Evolutionary conservation across 163 green algal genomes (phyloP), one percentile per base, ranked within the genome.

Genomic region (Prototheca wickerhamii): DNA sequence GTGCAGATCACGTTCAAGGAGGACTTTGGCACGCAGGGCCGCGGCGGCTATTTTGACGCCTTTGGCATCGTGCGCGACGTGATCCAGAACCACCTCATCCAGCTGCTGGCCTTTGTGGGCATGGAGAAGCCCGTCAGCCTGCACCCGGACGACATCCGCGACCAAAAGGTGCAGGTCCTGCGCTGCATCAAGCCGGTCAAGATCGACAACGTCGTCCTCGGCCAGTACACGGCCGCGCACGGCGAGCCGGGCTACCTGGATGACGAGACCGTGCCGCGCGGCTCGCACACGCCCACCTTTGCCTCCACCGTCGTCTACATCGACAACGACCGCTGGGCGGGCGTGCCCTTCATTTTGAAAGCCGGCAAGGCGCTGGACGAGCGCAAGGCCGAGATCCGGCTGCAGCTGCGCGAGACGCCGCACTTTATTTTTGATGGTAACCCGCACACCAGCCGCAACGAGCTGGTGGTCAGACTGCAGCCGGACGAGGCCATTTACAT

Each of bases 61-160:
- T 67, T 91, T 68, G 92, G 93, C 64, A 98, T 98, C 80, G 91
- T 99, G 53, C 78, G 93, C 0, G 93, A 99, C 71, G 89, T 99
- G 53, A 96, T 99, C 55, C 89, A 81, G 64, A 98, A 97, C 69
- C 93, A 99, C 68, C 76, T 99, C 12, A 79, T 90, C 15, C 90
- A 96, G 84, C 75, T 96, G 44, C 67, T 98, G 56, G 86, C 89
- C 2, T 82, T 97, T 59, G 68, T 97, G 53, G 85, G 88, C 26
- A 98, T 98, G 93, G 93, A 98, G 81, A 85, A 88, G 52, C 93
- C 93, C 3, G 78, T 92, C 26, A 85, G 71, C 30, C 62, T 89
- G 34, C 82, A 87, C 63, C 83, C 90, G 1, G 90, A 99, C 61
- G 92, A 98, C 79, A 89, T 99, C 49, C 85, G 93, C 6, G 93